Conservation (phyloP, 352 stramenopile species). For the Phytophthora palmivora region DNA sequence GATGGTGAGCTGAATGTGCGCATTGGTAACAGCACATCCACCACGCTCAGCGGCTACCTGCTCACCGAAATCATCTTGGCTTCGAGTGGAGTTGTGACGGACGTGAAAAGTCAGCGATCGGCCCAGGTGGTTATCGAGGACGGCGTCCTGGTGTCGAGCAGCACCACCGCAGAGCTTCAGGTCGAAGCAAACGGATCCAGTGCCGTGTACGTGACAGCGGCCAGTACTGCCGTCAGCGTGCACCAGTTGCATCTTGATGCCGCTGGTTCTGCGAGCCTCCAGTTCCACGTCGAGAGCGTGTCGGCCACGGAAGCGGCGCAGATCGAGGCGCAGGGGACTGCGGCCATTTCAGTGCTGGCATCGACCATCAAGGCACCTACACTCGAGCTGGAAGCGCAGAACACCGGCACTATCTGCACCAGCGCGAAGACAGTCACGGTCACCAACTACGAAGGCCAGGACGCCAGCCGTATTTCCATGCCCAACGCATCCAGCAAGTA, state of each 20-base stretch:
- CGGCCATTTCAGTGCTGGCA: no score
- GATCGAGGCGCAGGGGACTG: slow-evolving; percentile 27
- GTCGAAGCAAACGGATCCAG: slow-evolving; percentile 37
- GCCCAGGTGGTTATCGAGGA: no score
- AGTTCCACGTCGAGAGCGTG: slow-evolving; percentile 37
- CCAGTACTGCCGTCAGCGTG: slow-evolving; percentile 24
- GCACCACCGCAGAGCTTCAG: slow-evolving; percentile 35
- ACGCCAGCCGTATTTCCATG: slow-evolving; percentile 39
- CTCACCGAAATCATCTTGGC: slow-evolving; percentile 45
- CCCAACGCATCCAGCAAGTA: slow-evolving; percentile 42
- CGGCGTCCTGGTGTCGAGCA: no score
- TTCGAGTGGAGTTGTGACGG: no score
- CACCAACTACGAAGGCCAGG: slow-evolving; percentile 31
- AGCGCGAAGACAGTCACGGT: slow-evolving; percentile 24
- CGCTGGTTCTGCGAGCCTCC: slow-evolving; percentile 16
- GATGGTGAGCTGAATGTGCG: slow-evolving; percentile 32
- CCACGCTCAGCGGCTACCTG: slow-evolving; percentile 32
- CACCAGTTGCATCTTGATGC: slow-evolving; percentile 30
- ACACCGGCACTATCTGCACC: no score
- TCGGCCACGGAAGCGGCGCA: slow-evolving; percentile 20
- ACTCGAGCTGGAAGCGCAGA: no score
- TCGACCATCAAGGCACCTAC: no score
- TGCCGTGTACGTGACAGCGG: slow-evolving; percentile 38
- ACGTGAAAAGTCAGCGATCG: no score
- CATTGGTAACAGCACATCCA: slow-evolving; percentile 24